Evolutionary conservation across 495 filamentous ascomycete genomes (phyloP).

Genomic region (Podospora conica): DNA sequence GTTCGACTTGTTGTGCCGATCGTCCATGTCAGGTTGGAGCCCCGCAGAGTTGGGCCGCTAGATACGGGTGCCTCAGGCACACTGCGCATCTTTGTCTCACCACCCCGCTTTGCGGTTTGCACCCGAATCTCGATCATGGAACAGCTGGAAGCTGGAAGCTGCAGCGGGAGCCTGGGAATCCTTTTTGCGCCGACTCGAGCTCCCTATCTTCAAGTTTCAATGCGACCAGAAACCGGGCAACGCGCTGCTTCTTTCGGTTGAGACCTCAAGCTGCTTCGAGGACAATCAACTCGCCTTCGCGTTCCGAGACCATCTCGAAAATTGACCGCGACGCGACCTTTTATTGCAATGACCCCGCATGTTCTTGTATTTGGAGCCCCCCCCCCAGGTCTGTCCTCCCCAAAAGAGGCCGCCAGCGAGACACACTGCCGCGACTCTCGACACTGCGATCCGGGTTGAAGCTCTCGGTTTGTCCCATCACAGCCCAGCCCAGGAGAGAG

Average conservation of each 20-base stretch:
- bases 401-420: background rate
- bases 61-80: background rate
- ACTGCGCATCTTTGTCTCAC: background rate
- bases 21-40: background rate
- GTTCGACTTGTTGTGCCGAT: background rate
- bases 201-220: no score
- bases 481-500: background rate
- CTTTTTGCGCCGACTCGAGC: background rate
- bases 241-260: no score
- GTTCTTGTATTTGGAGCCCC: background rate
- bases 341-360: background rate
- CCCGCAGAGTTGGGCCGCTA: background rate
- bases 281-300: no score
- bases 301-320: background rate
- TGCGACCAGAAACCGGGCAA: no score
- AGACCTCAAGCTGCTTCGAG: background rate
- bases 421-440: no score
- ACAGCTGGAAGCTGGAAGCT: background rate
- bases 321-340: background rate
- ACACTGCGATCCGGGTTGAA: background rate
- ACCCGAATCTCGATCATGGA: background rate
- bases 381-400: no score
- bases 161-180: no score
- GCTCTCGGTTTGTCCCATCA: background rate
- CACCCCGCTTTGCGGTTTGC: background rate